These are phyloP conservation scores for Phytophthora pini DNA, from an alignment of 352 stramenopile species.

Conservation along the genomic window DNA sequence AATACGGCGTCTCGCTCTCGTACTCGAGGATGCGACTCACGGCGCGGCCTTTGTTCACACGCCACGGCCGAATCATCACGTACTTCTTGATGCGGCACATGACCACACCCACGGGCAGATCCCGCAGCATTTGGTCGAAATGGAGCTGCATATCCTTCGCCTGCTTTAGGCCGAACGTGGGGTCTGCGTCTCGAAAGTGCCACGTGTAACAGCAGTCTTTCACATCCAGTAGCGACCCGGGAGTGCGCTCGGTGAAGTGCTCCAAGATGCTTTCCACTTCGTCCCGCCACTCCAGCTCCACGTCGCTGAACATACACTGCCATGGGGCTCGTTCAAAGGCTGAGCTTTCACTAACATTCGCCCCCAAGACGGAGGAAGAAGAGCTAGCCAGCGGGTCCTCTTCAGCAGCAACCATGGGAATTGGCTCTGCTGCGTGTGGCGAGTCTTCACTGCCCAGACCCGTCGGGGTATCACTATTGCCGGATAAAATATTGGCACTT, in stretches of 20 bases:
- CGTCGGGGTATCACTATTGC: slow-evolving; percentile 8
- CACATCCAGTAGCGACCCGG: slow-evolving; percentile 82
- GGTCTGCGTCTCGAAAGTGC: slow-evolving; percentile 89
- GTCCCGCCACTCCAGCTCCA: slow-evolving; percentile 78
- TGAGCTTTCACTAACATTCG: slow-evolving; percentile 8
- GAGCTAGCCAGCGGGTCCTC: slow-evolving; percentile 28
- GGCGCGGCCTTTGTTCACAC: slow-evolving; percentile 88
- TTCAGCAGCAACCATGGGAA: slow-evolving; percentile 10
- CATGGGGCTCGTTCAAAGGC: slow-evolving; percentile 52
- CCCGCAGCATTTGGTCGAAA: slow-evolving; percentile 90
- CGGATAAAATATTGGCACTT: slow-evolving; percentile 2
- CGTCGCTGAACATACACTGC: slow-evolving; percentile 86
- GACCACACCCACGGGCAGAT: slow-evolving; percentile 83
- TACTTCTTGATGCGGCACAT: slow-evolving; percentile 93
- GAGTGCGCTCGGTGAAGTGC: slow-evolving; percentile 88
- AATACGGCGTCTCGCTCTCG: slow-evolving; percentile 78
- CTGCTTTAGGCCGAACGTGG: slow-evolving; percentile 86
- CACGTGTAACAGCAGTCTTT: slow-evolving; percentile 91
- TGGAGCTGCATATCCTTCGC: slow-evolving; percentile 91
- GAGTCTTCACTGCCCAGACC: slow-evolving; percentile 23
- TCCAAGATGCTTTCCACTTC: slow-evolving; percentile 87
- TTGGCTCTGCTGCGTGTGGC: slow-evolving; percentile 8
- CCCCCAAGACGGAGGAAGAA: slow-evolving; percentile 20
- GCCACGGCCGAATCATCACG: slow-evolving; percentile 85
- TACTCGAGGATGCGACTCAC: slow-evolving; percentile 87